A percentile compares a stretch with the other conserved stretches of the same genome.
Evolutionary conservation across 192 early-diverging fungal genomes (phyloP).

Genomic region (Gaertneriomyces sp.): DNA sequence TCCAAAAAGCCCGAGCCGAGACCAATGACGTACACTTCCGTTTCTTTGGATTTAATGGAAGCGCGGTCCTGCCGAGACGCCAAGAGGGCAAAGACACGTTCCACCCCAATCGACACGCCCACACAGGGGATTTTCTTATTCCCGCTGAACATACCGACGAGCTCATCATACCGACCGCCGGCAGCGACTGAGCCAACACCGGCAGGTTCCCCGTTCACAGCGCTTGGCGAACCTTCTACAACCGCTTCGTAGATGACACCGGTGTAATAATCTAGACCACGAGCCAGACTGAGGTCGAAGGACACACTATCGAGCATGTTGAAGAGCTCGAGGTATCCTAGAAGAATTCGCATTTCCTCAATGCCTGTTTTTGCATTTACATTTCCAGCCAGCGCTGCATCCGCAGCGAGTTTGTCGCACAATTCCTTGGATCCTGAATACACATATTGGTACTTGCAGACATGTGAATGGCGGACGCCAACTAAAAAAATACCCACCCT

Average conservation of each 20-base stretch:
- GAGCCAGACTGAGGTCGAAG: conserved; percentile 93
- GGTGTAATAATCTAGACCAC: conserved; percentile 98
- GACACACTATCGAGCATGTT: conserved; percentile 68
- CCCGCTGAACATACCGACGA: conserved; percentile 92
- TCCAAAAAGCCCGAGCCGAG: conserved; percentile 76
- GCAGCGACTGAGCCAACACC: conserved; percentile 95
- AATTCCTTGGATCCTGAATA: conserved; percentile 67
- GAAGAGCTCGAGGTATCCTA: conserved; percentile 81
- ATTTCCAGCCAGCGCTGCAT: conserved; percentile 65
- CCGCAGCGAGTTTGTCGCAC: conserved; percentile 63
- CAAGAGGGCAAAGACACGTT: conserved; percentile 86
- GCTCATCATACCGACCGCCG: conserved; percentile 95
- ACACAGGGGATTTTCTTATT: conserved; percentile 88
- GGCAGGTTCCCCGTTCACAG: conserved; percentile 64
- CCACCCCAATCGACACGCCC: conserved; percentile 92
- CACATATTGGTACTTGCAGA: background rate
- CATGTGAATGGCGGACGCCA: background rate
- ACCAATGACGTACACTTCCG: conserved; percentile 82
- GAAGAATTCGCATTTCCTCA: conserved; percentile 79
- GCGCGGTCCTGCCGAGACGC: conserved; percentile 8
- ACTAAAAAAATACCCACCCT: conserved; percentile 32
- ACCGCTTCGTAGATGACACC: conserved; percentile 99
- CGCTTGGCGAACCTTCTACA: conserved; percentile 20
- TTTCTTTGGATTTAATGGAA: conserved; percentile 63
- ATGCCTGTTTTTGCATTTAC: conserved; percentile 72